Evolutionary conservation across 2,329 filamentous ascomycete genomes (phyloP).

Genomic region (Neodidymelliopsis sp.): DNA sequence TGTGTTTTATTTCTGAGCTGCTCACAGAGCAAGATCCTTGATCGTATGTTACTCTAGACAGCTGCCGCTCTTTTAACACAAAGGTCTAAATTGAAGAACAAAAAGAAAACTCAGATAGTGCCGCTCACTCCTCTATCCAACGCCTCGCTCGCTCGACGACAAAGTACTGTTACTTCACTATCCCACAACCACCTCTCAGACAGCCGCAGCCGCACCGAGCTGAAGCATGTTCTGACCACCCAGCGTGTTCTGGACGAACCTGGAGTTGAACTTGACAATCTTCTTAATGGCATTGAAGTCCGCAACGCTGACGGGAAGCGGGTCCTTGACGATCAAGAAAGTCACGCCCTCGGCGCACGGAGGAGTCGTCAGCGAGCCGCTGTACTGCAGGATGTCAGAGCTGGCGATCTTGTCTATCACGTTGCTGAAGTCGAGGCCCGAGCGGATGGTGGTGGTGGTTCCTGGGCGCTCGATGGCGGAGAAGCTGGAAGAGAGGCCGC

Average conservation of each 20-base stretch:
- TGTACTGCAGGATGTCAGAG: slow-evolving; percentile 59
- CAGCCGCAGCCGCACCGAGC: slow-evolving; percentile 29
- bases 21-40: too few relatives aligned
- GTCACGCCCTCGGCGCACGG: slow-evolving; percentile 66
- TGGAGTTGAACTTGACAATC: slow-evolving; percentile 63
- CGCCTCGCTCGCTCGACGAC: too few relatives aligned
- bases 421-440: slow-evolving; percentile 55
- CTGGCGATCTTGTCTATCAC: slow-evolving; percentile 50
- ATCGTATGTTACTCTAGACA: too few relatives aligned
- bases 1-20: too few relatives aligned
- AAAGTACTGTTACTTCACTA: too few relatives aligned
- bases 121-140: too few relatives aligned
- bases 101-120: too few relatives aligned
- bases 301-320: slow-evolving; percentile 57
- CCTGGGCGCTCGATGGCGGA: slow-evolving; percentile 53
- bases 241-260: slow-evolving; percentile 61
- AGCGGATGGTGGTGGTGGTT: slow-evolving; percentile 37
- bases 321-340: slow-evolving; percentile 61
- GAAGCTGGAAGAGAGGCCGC: slow-evolving; percentile 43
- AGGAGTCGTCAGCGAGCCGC: slow-evolving; percentile 68
- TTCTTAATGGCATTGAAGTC: slow-evolving; percentile 62
- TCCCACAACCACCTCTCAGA: too few relatives aligned
- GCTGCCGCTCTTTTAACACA: too few relatives aligned
- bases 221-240: slow-evolving; percentile 55
- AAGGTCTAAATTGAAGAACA: too few relatives aligned